Base-by-base conservation (phyloP, 495 filamentous ascomycete species). In the Hypoxylon intermedium region DNA sequence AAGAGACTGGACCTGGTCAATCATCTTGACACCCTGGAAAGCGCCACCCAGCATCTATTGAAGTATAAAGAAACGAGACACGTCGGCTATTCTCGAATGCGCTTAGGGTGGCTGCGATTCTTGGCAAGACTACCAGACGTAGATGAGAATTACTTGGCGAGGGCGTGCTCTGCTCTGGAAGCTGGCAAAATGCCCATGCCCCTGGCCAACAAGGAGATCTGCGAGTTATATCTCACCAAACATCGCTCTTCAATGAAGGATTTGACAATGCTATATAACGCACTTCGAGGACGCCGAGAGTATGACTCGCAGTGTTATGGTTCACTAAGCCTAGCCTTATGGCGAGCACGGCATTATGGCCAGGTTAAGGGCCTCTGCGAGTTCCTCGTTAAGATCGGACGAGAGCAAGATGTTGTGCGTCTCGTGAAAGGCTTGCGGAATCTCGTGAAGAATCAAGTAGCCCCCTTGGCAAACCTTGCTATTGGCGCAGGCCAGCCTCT, bases 41-140 rank as follows among this genome's bases (percentile, higher is more conserved):
- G 16, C 28, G 40, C 33, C 16, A 67, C 55, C 16, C 40, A 53
- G 20, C 47, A 20, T 34, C 34, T 69, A 12, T 50, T 61, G 16
- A 16, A 6, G n/a, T 52, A 61, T 48, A 53, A 18, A 12, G 5
- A 41, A 9, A 38, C 49, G 16, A 49, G 43, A 36, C 48, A 48
- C 9, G 1, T 53, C 9, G 23, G 53, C 21, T 59, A 58, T 49
- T 0, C 16, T 37, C 31, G 53, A 11, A 44, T 63, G 37, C 68
- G 68, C 34, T 37, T 53, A 9, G 18, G 52, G 2, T 71, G 65
- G 68, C 59, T 71, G 19, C 56, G 54, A 19, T 40, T 71, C 20
- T 38, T 71, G 15, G 68, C 60, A 19, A 61, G 59, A 28, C 33
- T 69, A 16, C 68, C 66, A 11, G 31, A 20, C 13, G 31, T 71